Evolutionary conservation across 108 stramenopile genomes (phyloP).

Genomic region (Discostella stelligeroides): DNA sequence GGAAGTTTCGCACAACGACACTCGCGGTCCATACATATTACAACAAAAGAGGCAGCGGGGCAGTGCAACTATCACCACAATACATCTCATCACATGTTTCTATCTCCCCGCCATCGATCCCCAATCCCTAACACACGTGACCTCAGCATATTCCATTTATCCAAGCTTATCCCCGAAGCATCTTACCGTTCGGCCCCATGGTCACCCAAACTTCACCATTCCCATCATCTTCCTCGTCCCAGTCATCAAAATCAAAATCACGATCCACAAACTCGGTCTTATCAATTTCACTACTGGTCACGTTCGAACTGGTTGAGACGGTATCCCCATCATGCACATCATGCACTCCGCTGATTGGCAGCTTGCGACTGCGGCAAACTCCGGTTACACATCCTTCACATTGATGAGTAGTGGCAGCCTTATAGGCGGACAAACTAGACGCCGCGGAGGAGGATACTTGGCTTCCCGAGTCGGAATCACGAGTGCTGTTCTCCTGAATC

Average conservation of each 20-base stretch:
- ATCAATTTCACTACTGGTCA: slow-evolving; percentile 43
- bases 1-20: no score
- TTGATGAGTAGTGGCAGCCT: slow-evolving; percentile 22
- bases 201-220: slow-evolving; percentile 21
- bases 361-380: slow-evolving; percentile 29
- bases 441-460: slow-evolving; percentile 7
- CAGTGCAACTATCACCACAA: no score
- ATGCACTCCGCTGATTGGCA: slow-evolving; percentile 37
- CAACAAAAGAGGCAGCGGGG: no score
- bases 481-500: slow-evolving; percentile 5
- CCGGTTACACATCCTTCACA: slow-evolving; percentile 45
- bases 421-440: neutral
- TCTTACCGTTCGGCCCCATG: slow-evolving; percentile 24
- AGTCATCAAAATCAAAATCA: slow-evolving; percentile 46
- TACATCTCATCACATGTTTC: no score
- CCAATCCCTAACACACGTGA: no score
- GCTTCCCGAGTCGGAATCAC: neutral
- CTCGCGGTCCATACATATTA: no score
- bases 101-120: no score
- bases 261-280: slow-evolving; percentile 44
- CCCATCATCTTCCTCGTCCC: slow-evolving; percentile 37
- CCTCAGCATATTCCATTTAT: neutral
- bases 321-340: slow-evolving; percentile 50
- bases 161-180: slow-evolving; percentile 19
- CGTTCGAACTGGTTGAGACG: slow-evolving; percentile 38